Base-by-base conservation (phyloP, 805 yeast species). In the Wickerhamomyces rabaulensis region DNA sequence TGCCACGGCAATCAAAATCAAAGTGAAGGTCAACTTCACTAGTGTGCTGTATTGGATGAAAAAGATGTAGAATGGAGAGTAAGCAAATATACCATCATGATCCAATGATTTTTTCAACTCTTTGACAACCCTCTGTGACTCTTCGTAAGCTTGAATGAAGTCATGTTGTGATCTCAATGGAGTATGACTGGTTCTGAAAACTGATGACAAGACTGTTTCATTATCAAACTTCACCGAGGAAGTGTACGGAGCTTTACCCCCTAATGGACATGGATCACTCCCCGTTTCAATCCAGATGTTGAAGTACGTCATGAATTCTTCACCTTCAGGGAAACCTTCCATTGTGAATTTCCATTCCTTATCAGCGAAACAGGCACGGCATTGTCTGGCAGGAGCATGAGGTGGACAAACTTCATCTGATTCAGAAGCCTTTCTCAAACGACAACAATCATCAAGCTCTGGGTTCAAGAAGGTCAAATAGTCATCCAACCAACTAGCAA, bases 401-500 rank as follows among this genome's bases (percentile, higher is more conserved):
- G 90, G 85, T 0, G 79, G 63, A 58, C 96, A 89, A 41, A 83
- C 75, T 47, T 84, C 84, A 3, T 69, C 65, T 19, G 70, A 60
- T 10, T 48, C 47, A 6, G 50, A 49, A 1, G 70, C 69, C 55
- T 83, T 84, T 52, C 76, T 79, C 39, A 83, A 64, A 22, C 92
- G 69, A 60, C 99, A 92, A 64, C 99, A 92, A 51, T 86, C 86
- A 52, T 84, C 92, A 41, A 91, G 71, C 38, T 78, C 78, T 0
- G 99, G 99, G 58, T 90, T 90, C 49, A 91, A 68, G 85, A 92
- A 92, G 33, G 82, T 75, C 51, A 92, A 71, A 58, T 80, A 92
- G 61, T 94, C 97, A 65, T 92, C 99, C 43, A 91, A 69, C 98
- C 98, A 92, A 54, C 86, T 85, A 1, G 97, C 83, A 2, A 88